Percentiles rank a stretch among this genome's conserved stretches.
Evolutionary conservation across 805 yeast genomes (phyloP).

Genomic region (Schwanniomyces vanrijiae): DNA sequence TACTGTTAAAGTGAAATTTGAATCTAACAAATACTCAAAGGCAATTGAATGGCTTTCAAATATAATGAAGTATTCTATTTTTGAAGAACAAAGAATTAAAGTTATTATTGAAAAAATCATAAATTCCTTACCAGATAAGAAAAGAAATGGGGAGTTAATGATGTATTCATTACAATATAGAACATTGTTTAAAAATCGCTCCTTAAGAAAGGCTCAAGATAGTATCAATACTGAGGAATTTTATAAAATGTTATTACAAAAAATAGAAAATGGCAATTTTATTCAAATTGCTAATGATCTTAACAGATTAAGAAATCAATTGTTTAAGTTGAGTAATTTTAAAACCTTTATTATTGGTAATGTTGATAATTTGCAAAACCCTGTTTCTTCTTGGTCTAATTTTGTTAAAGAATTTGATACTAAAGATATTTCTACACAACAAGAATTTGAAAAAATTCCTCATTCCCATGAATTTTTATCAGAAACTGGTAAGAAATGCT

Average conservation of each 20-base stretch:
- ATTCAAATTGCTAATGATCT: slow-evolving; percentile 47
- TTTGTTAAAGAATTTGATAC: slow-evolving; percentile 25
- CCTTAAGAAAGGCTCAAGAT: slow-evolving; percentile 68
- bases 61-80: slow-evolving; percentile 62
- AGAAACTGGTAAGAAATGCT: slow-evolving; percentile 51
- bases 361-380: slow-evolving; percentile 47
- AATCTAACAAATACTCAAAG: slow-evolving; percentile 56
- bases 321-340: slow-evolving; percentile 59
- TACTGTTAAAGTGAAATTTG: slow-evolving; percentile 60
- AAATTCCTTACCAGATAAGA: slow-evolving; percentile 59
- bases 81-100: slow-evolving; percentile 70
- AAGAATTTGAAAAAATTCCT: slow-evolving; percentile 37
- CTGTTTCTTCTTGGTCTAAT: slow-evolving; percentile 59
- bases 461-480: slow-evolving; percentile 55
- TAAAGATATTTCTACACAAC: slow-evolving; percentile 7
- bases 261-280: slow-evolving; percentile 57
- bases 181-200: slow-evolving; percentile 52
- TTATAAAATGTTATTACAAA: slow-evolving; percentile 41
- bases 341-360: slow-evolving; percentile 76
- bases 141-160: slow-evolving; percentile 64
- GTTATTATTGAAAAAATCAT: slow-evolving; percentile 63
- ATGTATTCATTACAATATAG: slow-evolving; percentile 61
- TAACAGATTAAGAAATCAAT: slow-evolving; percentile 47
- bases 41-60: slow-evolving; percentile 79
- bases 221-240: slow-evolving; percentile 61